phyloP scores from a whole-genome alignment of 2,329 filamentous ascomycete genomes.

The Epichloe uncinata region DNA sequence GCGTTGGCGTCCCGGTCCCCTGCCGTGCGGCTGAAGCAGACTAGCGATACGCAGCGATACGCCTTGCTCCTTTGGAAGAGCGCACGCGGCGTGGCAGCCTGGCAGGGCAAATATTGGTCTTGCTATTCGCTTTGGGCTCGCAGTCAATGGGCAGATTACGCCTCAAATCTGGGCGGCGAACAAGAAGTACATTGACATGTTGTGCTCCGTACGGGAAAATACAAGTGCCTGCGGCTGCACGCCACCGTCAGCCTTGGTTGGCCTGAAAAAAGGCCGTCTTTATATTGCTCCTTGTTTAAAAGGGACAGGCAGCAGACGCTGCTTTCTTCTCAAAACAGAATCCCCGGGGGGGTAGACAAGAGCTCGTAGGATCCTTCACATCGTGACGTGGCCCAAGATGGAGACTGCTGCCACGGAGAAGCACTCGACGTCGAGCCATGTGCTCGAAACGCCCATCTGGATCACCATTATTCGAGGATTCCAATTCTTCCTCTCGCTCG shows the following conservation, averaged over 20 bases:
- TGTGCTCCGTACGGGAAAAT: neutral
- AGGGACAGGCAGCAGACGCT: too few relatives aligned
- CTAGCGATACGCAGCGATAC: neutral
- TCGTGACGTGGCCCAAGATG: neutral
- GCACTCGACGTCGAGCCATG: constrained; percentile 8
- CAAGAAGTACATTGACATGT: neutral
- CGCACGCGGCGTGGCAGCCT: neutral
- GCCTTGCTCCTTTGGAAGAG: too few relatives aligned
- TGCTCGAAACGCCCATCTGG: constrained; percentile 31
- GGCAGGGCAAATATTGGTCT: constrained; percentile 1
- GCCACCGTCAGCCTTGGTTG: neutral
- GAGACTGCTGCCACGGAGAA: neutral
- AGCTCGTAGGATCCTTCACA: neutral
- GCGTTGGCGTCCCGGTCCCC: neutral
- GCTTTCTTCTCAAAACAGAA: neutral
- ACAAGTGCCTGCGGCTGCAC: neutral
- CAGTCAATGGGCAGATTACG: neutral
- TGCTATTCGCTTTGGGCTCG: neutral
- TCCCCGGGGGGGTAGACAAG: too few relatives aligned
- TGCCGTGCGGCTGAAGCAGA: constrained; percentile 3
- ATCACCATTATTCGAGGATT: constrained; percentile 26
- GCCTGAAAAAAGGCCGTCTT: too few relatives aligned
- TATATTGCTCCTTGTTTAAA: too few relatives aligned
- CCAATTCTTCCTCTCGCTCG: constrained; percentile 28
- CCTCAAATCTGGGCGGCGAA: neutral